A percentile compares a stretch with the other conserved stretches of the same genome.
Evolutionary conservation across 2,329 filamentous ascomycete genomes (phyloP).

Genomic region (Biscogniauxia marginata): DNA sequence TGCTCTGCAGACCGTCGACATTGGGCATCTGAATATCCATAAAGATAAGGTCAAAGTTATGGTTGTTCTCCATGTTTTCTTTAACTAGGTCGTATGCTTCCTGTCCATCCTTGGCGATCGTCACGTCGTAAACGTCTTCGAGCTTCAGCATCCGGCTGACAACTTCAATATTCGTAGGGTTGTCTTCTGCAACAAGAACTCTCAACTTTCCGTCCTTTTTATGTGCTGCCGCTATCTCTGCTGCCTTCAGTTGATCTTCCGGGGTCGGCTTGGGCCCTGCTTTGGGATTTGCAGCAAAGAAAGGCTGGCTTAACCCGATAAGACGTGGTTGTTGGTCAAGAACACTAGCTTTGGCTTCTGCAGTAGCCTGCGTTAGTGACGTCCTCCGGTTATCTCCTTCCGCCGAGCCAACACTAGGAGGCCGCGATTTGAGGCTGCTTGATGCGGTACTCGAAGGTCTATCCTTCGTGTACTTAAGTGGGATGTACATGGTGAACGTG

Average conservation of each 20-base stretch:
- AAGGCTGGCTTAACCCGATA: slow-evolving; percentile 79
- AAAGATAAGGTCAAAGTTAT: slow-evolving; percentile 82
- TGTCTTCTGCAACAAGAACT: slow-evolving; percentile 79
- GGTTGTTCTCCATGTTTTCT: slow-evolving; percentile 70
- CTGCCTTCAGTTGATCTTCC: slow-evolving; percentile 62
- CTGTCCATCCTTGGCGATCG: slow-evolving; percentile 81
- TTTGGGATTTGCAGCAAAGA: slow-evolving; percentile 57
- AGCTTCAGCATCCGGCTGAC: slow-evolving; percentile 67
- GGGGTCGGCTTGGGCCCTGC: slow-evolving; percentile 37
- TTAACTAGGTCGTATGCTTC: slow-evolving; percentile 87
- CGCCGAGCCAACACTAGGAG: slow-evolving; percentile 44
- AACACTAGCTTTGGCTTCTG: slow-evolving; percentile 42
- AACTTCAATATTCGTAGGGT: slow-evolving; percentile 57
- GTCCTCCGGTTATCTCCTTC: slow-evolving; percentile 39
- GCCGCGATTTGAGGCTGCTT: slow-evolving; percentile 51
- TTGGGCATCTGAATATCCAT: slow-evolving; percentile 98
- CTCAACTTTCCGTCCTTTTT: slow-evolving; percentile 66
- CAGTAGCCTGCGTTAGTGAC: slow-evolving; percentile 29
- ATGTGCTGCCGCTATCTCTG: slow-evolving; percentile 62
- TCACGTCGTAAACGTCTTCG: slow-evolving; percentile 82
- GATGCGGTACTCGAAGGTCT: slow-evolving; percentile 55
- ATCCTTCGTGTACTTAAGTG: slow-evolving; percentile 72
- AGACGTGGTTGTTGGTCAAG: slow-evolving; percentile 72
- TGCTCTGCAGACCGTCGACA: slow-evolving; percentile 84
- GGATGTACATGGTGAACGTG: slow-evolving; percentile 79